Conservation (phyloP, 192 early-diverging fungal genomes). For the Entomortierella chlamydospora region DNA sequence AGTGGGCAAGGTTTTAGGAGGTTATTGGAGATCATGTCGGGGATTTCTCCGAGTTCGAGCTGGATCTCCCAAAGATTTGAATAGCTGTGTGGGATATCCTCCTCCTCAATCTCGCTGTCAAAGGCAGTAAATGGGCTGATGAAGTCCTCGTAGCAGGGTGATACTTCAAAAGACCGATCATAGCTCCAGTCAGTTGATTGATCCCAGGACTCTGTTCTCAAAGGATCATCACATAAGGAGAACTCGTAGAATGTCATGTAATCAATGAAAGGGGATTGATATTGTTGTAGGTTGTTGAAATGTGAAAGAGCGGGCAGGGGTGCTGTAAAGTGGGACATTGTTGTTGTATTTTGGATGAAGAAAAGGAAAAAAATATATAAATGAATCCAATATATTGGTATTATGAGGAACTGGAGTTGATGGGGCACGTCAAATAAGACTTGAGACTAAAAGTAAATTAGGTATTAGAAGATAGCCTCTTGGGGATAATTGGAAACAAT, state of each 20-base stretch:
- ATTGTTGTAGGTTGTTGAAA: background rate
- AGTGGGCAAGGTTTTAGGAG: conserved; percentile 18
- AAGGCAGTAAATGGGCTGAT: background rate
- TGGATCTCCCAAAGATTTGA: conserved; percentile 43
- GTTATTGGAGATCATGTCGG: conserved; percentile 46
- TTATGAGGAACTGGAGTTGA: no score
- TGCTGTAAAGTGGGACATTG: background rate
- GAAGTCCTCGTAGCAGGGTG: background rate
- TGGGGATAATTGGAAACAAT: no score
- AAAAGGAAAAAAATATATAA: no score
- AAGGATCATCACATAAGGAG: background rate
- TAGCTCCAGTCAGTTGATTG: background rate
- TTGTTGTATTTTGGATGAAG: background rate
- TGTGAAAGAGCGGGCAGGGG: background rate
- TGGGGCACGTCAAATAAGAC: no score
- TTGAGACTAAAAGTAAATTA: no score
- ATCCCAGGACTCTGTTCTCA: background rate
- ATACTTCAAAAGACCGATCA: background rate
- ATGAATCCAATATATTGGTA: no score
- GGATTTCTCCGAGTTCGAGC: conserved; percentile 41
- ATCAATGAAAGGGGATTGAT: background rate
- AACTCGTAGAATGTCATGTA: background rate
- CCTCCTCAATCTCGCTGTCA: background rate
- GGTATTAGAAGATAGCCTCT: no score
- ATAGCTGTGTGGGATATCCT: background rate